Evolutionary conservation across 164 flowering plant genomes (phyloP), one percentile per base, ranked within the genome.

Genomic region (Magnolia sinica): DNA sequence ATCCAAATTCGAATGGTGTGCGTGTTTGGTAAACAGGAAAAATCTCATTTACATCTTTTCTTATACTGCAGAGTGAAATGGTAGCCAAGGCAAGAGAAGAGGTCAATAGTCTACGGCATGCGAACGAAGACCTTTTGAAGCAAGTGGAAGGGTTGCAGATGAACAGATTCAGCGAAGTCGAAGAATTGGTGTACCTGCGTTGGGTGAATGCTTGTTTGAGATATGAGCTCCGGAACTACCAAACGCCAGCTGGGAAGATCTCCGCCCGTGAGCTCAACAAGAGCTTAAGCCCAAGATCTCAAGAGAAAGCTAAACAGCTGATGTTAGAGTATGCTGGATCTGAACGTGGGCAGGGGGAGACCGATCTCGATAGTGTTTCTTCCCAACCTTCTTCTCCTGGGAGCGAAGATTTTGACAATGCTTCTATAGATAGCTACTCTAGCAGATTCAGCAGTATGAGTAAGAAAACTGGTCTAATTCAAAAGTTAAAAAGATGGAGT

Each of bases 191-290:
- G 16, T 96, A 93, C 76, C 96, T 96, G 75, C 97, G 98, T 27
- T 96, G 98, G 99, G 95, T 96, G 71, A 96, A 96, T 84, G 98
- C 98, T 11, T 96, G 99, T 84, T 82, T 96, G 81, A 86, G 98
- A 71, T 93, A 78, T 78, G 98, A 96, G 79, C 94, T 96, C 18
- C 83, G 94, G 52, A 92, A 94, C 87, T 89, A 92, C 79, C 93
- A 94, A 82, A 85, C 94, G 23, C 98, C 93, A 1, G 73, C 83
- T 22, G 98, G 99, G 58, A 91, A 91, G 82, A 68, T 79, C 27
- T 88, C 98, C 23, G 99, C 99, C 58, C 96, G 97, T 78, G 98
- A 96, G 79, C 93, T 96, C 49, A 94, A 77, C 87, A 94, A 91
- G 81, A 91, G 81, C 71, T 80, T 91, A 75, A 93, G 99, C 85